phyloP scores from a whole-genome alignment of 2,329 filamentous ascomycete species.

The Chalara sp. region DNA sequence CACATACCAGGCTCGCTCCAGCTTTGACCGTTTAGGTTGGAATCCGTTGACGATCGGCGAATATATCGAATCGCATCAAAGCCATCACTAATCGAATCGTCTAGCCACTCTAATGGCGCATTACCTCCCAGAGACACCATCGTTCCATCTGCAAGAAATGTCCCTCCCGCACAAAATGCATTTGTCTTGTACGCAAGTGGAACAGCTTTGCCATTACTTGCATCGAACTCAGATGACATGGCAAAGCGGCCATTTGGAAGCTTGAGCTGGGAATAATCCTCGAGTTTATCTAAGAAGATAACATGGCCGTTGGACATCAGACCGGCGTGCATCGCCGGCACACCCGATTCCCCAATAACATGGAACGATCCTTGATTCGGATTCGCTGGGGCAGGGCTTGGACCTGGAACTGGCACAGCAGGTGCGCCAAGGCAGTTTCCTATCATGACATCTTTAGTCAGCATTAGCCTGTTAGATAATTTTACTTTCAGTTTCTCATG shows the following conservation, averaged over 20 bases:
- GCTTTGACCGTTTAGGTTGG: slow-evolving; percentile 37
- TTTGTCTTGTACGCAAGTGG: slow-evolving; percentile 48
- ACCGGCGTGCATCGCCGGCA: slow-evolving; percentile 57
- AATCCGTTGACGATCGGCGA: slow-evolving; percentile 38
- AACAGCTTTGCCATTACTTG: slow-evolving; percentile 37
- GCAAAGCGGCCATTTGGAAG: slow-evolving; percentile 48
- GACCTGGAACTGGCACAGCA: slow-evolving; percentile 24
- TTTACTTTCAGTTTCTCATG: no score
- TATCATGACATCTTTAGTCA: not conserved
- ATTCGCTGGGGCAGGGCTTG: slow-evolving; percentile 36
- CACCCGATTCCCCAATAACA: slow-evolving; percentile 47
- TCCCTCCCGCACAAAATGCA: slow-evolving; percentile 54
- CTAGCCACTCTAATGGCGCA: slow-evolving; percentile 45
- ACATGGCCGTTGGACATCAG: slow-evolving; percentile 52
- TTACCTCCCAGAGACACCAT: slow-evolving; percentile 52
- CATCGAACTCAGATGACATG: slow-evolving; percentile 54
- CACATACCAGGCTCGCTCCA: slow-evolving; percentile 48
- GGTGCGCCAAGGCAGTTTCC: slow-evolving; percentile 38
- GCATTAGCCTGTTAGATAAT: not conserved
- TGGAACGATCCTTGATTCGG: slow-evolving; percentile 39
- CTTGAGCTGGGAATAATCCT: slow-evolving; percentile 52
- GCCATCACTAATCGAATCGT: slow-evolving; percentile 51
- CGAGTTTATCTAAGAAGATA: slow-evolving; percentile 56
- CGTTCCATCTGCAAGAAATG: slow-evolving; percentile 49
- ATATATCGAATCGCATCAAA: slow-evolving; percentile 52